These are phyloP conservation scores for Penicillium cinerascens DNA, from an alignment of 495 filamentous ascomycete species.

Conservation along the genomic window DNA sequence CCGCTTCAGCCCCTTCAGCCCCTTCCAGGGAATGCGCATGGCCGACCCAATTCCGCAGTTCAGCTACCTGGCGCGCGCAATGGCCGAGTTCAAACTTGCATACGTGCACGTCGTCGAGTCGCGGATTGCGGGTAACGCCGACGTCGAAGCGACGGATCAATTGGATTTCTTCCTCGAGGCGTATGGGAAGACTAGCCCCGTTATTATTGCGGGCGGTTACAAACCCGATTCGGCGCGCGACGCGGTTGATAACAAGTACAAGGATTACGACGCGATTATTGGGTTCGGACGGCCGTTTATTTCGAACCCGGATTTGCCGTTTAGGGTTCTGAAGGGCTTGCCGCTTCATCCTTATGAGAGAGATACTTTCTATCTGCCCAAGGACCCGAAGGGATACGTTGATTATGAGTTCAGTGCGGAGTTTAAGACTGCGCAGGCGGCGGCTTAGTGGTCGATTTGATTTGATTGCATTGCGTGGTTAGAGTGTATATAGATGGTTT, in stretches of 20 bases:
- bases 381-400: conserved; percentile 54
- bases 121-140: conserved; percentile 44
- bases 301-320: conserved; percentile 68
- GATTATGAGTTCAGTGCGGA: conserved; percentile 51
- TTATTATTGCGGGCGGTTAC: conserved; percentile 63
- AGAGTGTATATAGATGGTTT: not conserved
- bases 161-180: conserved; percentile 48
- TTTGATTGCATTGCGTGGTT: conserved; percentile 16
- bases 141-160: conserved; percentile 39
- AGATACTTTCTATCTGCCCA: conserved; percentile 54
- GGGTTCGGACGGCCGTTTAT: conserved; percentile 65
- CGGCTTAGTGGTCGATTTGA: conserved; percentile 16
- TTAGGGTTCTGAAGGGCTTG: conserved; percentile 55
- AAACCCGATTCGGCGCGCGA: conserved; percentile 41
- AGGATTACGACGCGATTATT: conserved; percentile 49
- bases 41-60: conserved; percentile 61
- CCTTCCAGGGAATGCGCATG: conserved; percentile 70
- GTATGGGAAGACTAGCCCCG: conserved; percentile 43
- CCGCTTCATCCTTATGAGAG: conserved; percentile 54
- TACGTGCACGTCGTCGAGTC: conserved; percentile 65
- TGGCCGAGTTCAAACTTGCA: conserved; percentile 55
- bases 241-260: conserved; percentile 53
- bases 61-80: conserved; percentile 48
- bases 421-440: conserved; percentile 28
- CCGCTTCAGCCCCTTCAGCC: conserved; percentile 60